These are phyloP conservation scores for Physocladia obscura DNA, from an alignment of 192 early-diverging fungal genomes.

Conservation along the genomic window DNA sequence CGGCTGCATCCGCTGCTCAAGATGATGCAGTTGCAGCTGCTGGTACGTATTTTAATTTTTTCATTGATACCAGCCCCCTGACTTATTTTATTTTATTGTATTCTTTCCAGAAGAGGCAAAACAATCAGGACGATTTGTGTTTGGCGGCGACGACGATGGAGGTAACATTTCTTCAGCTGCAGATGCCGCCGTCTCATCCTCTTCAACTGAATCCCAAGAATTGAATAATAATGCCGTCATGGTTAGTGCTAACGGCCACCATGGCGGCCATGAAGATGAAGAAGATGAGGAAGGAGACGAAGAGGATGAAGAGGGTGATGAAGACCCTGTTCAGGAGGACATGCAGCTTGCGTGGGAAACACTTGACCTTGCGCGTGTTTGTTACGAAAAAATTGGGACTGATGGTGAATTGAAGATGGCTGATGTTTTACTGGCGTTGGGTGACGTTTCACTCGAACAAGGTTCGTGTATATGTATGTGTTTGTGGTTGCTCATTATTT, in stretches of 20 bases:
- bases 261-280: slow-evolving; percentile 28
- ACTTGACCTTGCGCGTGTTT: slow-evolving; percentile 79
- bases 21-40: slow-evolving; percentile 1
- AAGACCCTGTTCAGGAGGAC: slow-evolving; percentile 30
- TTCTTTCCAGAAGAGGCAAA: too few relatives aligned
- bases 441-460: slow-evolving; percentile 85
- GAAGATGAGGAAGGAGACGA: slow-evolving; percentile 27
- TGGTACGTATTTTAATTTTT: neutral
- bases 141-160: slow-evolving; percentile 37
- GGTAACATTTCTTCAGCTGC: neutral
- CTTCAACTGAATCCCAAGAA: too few relatives aligned
- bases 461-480: slow-evolving; percentile 43
- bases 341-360: slow-evolving; percentile 81
- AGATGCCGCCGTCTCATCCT: neutral
- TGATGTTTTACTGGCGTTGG: slow-evolving; percentile 72
- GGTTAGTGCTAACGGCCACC: slow-evolving; percentile 12
- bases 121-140: slow-evolving; percentile 18
- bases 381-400: slow-evolving; percentile 57
- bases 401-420: slow-evolving; percentile 49
- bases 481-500: neutral
- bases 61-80: too few relatives aligned
- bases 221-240: too few relatives aligned
- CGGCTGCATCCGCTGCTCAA: slow-evolving; percentile 29
- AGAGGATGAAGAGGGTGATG: slow-evolving; percentile 46
- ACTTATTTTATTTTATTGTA: neutral